Evolutionary conservation across 257 asterid species (phyloP), one percentile per base, ranked within the genome.

Genomic region (Cruciata laevipes): DNA sequence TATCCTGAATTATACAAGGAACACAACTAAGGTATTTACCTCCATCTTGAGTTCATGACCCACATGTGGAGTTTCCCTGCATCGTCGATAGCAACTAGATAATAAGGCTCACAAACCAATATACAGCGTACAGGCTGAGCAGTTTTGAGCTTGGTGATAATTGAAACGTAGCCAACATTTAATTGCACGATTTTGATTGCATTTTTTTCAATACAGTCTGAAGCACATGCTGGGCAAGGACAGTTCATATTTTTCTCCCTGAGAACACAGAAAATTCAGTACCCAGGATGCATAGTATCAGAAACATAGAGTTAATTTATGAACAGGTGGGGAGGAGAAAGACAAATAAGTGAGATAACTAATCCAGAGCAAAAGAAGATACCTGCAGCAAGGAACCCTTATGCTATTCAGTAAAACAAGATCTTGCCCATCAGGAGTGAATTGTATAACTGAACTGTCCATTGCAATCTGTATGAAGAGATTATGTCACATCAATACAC

Each of bases 1-100:
- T 18, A 30, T 57, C 27, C 14, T 30, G 7, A 24, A 17, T 66
- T 30, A 5, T 14, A 47, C 18, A 49, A 66, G 61, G 69, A 16
- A 65, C 69, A 65, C 31, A 11, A 5, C 53, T 16, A 51, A 37
- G 75, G 68, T 59, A 64, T 27, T 82, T 80, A 94, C 97, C 99
- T 94, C 97, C 97, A 90, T 67, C 51, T 81, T 65, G 93, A 75
- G 82, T 87, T 82, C 97, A 94, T 88, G 77, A 74, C 66, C 99
- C 99, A 94, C 58, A 94, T 76, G 79, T 84, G 81, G 74, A 88
- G 87, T 79, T 80, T 87, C 76, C 97, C 99, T 67, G 84, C 85
- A 68, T 82, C 91, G 69, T 88, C 99, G 67, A 94, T 86, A 74
- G 90, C 95, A 68, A 90, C 82, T 66, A 93, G 95, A 81, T 79